Conservation (phyloP, 177 flowering plant genomes). For the Vitis hybrid region DNA sequence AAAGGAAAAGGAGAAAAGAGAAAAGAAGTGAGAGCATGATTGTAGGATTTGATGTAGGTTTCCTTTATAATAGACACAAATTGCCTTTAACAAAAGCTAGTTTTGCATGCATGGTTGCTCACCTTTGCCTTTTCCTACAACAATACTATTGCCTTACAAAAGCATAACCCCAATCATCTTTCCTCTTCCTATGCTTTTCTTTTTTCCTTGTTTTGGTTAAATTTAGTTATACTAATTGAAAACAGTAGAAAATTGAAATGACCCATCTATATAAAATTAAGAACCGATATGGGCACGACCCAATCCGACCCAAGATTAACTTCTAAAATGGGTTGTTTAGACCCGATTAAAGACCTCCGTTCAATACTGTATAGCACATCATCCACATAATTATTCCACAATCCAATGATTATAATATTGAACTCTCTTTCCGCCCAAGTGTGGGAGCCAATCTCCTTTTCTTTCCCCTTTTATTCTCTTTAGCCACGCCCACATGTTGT, state of each 20-base stretch:
- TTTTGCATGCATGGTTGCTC: slow-evolving; percentile 6
- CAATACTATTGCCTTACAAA: background rate
- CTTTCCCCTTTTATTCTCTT: background rate
- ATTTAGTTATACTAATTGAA: too few species aligned
- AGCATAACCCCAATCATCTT: too few species aligned
- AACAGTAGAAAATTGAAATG: too few species aligned
- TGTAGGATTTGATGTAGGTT: slow-evolving; percentile 17
- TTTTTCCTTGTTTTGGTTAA: too few species aligned
- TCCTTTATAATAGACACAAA: slow-evolving; percentile 5
- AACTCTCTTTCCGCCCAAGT: slow-evolving; percentile 1
- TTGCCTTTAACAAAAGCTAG: slow-evolving; percentile 9
- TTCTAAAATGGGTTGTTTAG: too few species aligned
- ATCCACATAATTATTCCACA: slow-evolving; percentile 12
- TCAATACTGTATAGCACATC: slow-evolving; percentile 4
- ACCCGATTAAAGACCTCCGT: background rate
- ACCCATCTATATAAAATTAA: too few species aligned
- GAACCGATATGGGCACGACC: too few species aligned
- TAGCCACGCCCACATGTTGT: slow-evolving; percentile 4
- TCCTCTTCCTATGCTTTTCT: too few species aligned
- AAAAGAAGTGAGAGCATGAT: slow-evolving; percentile 1
- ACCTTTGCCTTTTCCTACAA: slow-evolving; percentile 3
- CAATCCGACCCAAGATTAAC: too few species aligned
- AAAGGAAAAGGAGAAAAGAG: background rate
- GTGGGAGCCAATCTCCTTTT: background rate
- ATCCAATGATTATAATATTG: slow-evolving; percentile 11